These are phyloP conservation scores for Colletotrichum filicis DNA, from an alignment of 2,329 filamentous ascomycete genomes.

Conservation along the genomic window DNA sequence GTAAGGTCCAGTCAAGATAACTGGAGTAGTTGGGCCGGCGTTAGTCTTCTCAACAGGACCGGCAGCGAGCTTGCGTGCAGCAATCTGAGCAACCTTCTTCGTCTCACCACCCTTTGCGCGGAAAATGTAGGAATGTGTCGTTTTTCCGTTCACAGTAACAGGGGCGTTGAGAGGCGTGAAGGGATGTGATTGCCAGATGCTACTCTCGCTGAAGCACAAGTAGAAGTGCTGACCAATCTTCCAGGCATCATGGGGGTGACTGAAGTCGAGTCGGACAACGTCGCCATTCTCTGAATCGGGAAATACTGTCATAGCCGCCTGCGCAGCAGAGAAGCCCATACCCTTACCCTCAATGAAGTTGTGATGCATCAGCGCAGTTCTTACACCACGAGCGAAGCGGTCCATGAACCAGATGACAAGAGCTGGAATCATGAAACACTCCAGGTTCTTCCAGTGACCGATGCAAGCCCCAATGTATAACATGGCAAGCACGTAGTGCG, in stretches of 20 bases:
- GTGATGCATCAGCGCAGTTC: conserved; percentile 71
- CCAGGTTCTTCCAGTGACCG: conserved; percentile 77
- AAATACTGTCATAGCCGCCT: conserved; percentile 64
- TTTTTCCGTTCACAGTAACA: conserved; percentile 48
- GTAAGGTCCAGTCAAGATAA: conserved; percentile 73
- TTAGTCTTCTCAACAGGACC: conserved; percentile 17
- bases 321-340: conserved; percentile 65
- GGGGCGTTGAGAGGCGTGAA: conserved; percentile 73
- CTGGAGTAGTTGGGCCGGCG: conserved; percentile 54
- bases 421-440: conserved; percentile 75
- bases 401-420: conserved; percentile 75
- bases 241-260: conserved; percentile 71
- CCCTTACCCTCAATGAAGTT: conserved; percentile 56
- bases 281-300: conserved; percentile 67
- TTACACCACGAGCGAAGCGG: conserved; percentile 66
- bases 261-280: conserved; percentile 74
- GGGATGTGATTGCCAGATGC: conserved; percentile 78
- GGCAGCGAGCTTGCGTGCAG: conserved; percentile 48
- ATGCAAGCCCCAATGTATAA: conserved; percentile 81
- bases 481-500: conserved; percentile 78
- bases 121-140: conserved; percentile 67
- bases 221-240: conserved; percentile 78
- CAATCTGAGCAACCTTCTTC: conserved; percentile 60
- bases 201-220: conserved; percentile 73
- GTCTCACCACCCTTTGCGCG: conserved; percentile 71